phyloP scores from a whole-genome alignment of 257 asterid species.

The Echites panduratus region DNA sequence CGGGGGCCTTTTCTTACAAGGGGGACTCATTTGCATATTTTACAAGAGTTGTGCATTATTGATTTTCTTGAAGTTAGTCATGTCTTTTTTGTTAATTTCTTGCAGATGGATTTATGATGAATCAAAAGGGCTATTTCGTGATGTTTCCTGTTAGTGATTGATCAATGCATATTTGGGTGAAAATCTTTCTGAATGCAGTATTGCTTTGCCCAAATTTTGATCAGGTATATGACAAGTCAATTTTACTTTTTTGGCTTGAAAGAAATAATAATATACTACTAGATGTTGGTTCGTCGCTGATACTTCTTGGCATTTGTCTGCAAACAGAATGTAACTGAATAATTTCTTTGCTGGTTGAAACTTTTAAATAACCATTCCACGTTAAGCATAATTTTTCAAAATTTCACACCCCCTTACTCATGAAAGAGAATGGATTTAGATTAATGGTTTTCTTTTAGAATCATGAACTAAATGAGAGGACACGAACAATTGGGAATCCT shows the following conservation, averaged over 20 bases:
- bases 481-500: neutral
- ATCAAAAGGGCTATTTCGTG: conserved; percentile 83
- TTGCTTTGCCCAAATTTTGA: conserved; percentile 5
- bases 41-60: too few species aligned
- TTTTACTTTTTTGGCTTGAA: neutral
- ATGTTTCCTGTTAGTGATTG: conserved; percentile 48
- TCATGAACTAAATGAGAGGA: neutral
- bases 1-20: neutral
- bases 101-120: conserved; percentile 96
- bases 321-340: neutral
- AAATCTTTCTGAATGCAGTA: conserved; percentile 8
- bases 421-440: neutral
- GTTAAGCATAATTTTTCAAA: neutral
- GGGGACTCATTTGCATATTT: neutral
- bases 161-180: conserved; percentile 7
- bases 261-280: neutral
- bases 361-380: neutral
- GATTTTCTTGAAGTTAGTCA: neutral
- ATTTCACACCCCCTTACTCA: neutral
- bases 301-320: neutral
- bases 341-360: conserved; percentile 2
- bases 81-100: conserved; percentile 10
- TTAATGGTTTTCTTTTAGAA: neutral
- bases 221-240: conserved; percentile 9
- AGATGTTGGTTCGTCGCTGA: neutral